These are phyloP conservation scores for Dactylis glomerata DNA, from an alignment of 176 grass and related monocot genomes.

Conservation along the genomic window DNA sequence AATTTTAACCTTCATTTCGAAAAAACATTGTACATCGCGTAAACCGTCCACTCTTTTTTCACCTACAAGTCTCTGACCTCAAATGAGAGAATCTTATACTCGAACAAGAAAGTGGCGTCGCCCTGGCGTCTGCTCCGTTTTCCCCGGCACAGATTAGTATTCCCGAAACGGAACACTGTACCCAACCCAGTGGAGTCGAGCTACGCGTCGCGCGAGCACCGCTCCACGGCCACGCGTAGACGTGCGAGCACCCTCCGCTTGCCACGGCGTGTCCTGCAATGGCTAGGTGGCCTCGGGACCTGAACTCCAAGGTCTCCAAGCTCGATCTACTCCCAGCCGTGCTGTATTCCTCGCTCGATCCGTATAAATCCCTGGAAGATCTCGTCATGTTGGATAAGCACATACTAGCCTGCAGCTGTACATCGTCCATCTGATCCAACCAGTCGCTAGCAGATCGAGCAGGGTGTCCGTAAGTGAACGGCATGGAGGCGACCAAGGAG, in stretches of 20 bases:
- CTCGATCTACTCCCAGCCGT: not conserved
- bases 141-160: not conserved
- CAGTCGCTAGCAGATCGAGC: not conserved
- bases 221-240: not conserved
- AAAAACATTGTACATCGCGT: no score
- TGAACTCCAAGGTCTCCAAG: not conserved
- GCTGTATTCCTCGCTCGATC: not conserved
- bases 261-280: not conserved
- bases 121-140: not conserved
- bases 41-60: no score
- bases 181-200: not conserved
- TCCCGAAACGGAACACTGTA: not conserved
- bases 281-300: not conserved
- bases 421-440: not conserved
- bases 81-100: no score
- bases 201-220: not conserved
- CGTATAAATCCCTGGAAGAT: not conserved
- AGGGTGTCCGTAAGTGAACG: not conserved
- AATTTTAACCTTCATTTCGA: no score
- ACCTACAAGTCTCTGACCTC: no score
- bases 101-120: no score
- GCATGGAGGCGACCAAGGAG: constrained; percentile 46
- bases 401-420: not conserved
- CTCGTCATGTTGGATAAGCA: not conserved
- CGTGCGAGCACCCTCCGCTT: not conserved